A percentile compares a stretch with the other conserved stretches of the same genome.
phyloP scores from a whole-genome alignment of 805 yeast species.

The Barnettozyma botsteinii region DNA sequence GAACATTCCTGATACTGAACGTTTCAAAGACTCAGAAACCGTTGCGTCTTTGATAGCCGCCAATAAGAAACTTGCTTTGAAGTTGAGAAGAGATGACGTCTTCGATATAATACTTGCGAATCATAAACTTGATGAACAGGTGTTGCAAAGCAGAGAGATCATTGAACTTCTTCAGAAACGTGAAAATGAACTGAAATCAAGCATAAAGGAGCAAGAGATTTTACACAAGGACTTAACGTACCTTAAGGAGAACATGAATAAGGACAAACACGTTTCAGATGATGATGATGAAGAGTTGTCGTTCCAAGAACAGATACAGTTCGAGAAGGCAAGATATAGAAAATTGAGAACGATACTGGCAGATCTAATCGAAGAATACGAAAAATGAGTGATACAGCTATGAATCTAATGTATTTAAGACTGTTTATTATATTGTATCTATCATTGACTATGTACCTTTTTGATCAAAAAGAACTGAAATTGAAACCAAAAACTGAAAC shows the following conservation, averaged over 20 bases:
- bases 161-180: conserved; percentile 1
- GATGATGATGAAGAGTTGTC: conserved; percentile 4
- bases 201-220: neutral
- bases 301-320: conserved; percentile 1
- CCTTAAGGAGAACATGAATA: conserved; percentile 1
- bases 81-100: conserved; percentile 21
- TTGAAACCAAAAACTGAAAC: no score
- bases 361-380: conserved; percentile 4
- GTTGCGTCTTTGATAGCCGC: neutral
- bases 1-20: neutral
- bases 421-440: no score
- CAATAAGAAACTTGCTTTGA: conserved; percentile 17
- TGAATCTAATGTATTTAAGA: no score
- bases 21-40: neutral
- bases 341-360: conserved; percentile 5
- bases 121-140: conserved; percentile 13
- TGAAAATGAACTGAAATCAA: no score
- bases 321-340: conserved; percentile 12
- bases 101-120: conserved; percentile 19
- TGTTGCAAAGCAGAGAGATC: conserved; percentile 8
- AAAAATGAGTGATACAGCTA: neutral
- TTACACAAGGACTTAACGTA: conserved; percentile 4
- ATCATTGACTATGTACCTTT: no score
- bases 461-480: no score
- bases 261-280: neutral